Base-by-base conservation (phyloP, 164 flowering plant genomes). In the Houttuynia cordata region DNA sequence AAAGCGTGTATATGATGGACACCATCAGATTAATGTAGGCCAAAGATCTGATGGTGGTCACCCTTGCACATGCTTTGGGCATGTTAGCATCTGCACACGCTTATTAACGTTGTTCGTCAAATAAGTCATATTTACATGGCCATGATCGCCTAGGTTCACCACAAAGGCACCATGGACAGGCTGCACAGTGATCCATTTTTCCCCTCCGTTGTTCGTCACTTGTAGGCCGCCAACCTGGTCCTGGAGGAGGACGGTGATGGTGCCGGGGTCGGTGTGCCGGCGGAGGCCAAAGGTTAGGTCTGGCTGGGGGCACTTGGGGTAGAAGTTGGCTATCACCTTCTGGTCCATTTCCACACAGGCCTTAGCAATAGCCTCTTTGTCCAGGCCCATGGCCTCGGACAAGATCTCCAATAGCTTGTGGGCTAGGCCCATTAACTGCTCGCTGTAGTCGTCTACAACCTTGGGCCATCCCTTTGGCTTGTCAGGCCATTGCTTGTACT, bases 321-420 rank as follows among this genome's bases (percentile, higher is more conserved):
- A 89, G 76, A 64, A 86, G 55, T 89, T 89, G 8, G 86, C 80
- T 8, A 86, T 87, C 24, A 86, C 79, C 59, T 89, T 89, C 67
- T 86, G 93, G 73, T 88, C 96, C 93, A 88, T 83, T 55, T 84
- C 91, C 25, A 86, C 85, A 45, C 96, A 86, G 4, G 93, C 96
- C 63, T 84, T 80, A 83, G n/a, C n/a, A n/a, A n/a, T n/a, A n/a
- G n/a, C n/a, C n/a, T n/a, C n/a, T n/a, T n/a, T n/a, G n/a, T n/a
- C 89, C 15, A 88, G 67, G 0, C 80, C 45, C 45, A 88, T 81
- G 1, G 91, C 91, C 67, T 88, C 96, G 0, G 96, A 88, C 9
- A 88, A 52, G 20, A 88, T 83, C 62, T 74, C 89, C 34, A 88
- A 69, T 13, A 88, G 73, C 76, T 84, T 86, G 69, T 90, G 84